Base-by-base conservation (phyloP, 345 rosid genomes). In the Syzygium aromaticum region DNA sequence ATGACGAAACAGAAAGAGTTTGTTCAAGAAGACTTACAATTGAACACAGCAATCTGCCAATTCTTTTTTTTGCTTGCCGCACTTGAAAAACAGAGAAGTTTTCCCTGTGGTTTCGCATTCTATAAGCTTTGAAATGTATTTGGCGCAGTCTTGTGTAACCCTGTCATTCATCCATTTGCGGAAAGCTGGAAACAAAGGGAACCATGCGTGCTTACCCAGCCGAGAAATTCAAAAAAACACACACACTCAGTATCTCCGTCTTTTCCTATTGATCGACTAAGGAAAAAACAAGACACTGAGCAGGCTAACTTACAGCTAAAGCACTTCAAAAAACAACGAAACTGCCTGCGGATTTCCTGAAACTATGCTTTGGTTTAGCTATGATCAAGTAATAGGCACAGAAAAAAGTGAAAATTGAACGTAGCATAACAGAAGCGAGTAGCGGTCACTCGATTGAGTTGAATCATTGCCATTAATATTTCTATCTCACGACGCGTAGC, bases 91-190 rank as follows among this genome's bases (percentile, higher is more conserved):
- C n/a, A n/a, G n/a, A n/a, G n/a, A n/a, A n/a, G n/a, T n/a, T n/a
- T n/a, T n/a, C n/a, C n/a, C n/a, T n/a, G n/a, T n/a, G n/a, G n/a
- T 77, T 93, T 98, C 96, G 88, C 99, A 95, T 87, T 96, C 89
- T 21, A 98, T 97, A 73, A 93, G 94, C 86, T 94, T 95, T 6
- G 95, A 91, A 54, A 97, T 92, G 89, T 88, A 94, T 11, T 90
- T 87, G 19, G 4, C 4, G 16, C 17, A 27, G 27, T 27, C 3
- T 3, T 59, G 1, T 10, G 94, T 88, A 11, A 99, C 99, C 89
- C 93, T 93, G 84, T 90, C 90, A 95, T 98, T 96, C 99, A 96
- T 98, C 91, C 96, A 95, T 91, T 97, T 95, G 61, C 95, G 92
- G 84, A 94, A 63, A 78, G 97, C 99, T 98, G 91, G 52, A 77